Base-by-base conservation (phyloP, 805 yeast genomes). In the Isabelozyma rhagii region DNA sequence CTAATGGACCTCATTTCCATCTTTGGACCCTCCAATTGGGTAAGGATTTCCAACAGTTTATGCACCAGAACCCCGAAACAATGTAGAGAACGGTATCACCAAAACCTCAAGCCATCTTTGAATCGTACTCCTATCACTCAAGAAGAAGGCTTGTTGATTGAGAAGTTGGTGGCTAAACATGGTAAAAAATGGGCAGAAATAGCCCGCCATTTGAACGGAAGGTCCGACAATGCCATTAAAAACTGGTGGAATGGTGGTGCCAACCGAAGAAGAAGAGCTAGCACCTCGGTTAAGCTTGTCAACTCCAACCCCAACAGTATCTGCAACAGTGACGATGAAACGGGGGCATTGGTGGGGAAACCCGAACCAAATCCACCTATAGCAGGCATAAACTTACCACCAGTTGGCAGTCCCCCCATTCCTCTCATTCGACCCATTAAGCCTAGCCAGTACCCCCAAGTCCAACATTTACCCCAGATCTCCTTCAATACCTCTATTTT, bases 221-320 rank as follows among this genome's bases (percentile, higher is more conserved):
- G 97, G 47, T 79, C 87, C n/a, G 97, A 90, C 66, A 90, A 89
- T 65, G 91, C 96, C 17, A 89, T 89, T 59, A 89, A 89, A 64
- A 91, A 91, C 69, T 91, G 97, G 97, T 90, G 97, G 97, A 89
- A 89, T 62, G 96, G 97, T 4, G 96, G 96, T 8, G 93, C 96
- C 11, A 89, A 88, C 63, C 76, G 96, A 52, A 74, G 96, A 52
- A 79, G 94, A 59, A 72, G 90, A 55, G 73, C 74, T 7, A 59
- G 61, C 18, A 45, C 43, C 55, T 56, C 25, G 56, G 52, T 57
- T 27, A 41, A 41, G 28, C 15, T 41, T 9, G 14, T 41, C 18
- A 31, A 31, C 17, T 48, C 8, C 51, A 47, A 21, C 40, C 50
- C 21, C 36, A 48, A 21, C 49, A 47, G 28, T 36, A 45, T 29